These are phyloP conservation scores for Myxozyma udenii DNA, from an alignment of 805 yeast genomes.

Conservation along the genomic window DNA sequence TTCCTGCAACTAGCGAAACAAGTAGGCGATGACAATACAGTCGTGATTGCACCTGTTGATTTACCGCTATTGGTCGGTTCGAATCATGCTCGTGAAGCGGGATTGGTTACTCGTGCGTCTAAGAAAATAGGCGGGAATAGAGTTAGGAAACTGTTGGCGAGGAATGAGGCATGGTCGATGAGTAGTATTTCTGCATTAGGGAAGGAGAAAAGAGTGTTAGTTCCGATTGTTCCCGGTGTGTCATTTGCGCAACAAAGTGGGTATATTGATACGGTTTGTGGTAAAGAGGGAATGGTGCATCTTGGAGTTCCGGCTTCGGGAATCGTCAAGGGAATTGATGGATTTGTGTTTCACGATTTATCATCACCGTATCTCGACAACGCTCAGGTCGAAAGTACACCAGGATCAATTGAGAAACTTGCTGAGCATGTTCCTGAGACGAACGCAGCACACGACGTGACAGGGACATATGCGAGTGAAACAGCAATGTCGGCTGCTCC, in stretches of 20 bases:
- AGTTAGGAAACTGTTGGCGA: slow-evolving; percentile 38
- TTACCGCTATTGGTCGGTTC: slow-evolving; percentile 21
- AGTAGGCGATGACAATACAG: slow-evolving; percentile 34
- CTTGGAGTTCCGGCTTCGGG: not conserved
- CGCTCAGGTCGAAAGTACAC: not conserved
- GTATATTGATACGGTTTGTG: slow-evolving; percentile 28
- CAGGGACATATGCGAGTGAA: slow-evolving; percentile 9
- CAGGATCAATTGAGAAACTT: not conserved
- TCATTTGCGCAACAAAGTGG: slow-evolving; percentile 25
- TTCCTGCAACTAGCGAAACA: slow-evolving; percentile 29
- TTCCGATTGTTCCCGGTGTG: slow-evolving; percentile 38
- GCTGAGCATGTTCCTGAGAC: slow-evolving; percentile 3
- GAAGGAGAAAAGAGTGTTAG: slow-evolving; percentile 30
- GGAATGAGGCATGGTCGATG: slow-evolving; percentile 39
- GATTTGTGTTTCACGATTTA: slow-evolving; percentile 24
- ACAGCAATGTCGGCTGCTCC: slow-evolving; percentile 12
- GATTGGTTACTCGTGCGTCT: slow-evolving; percentile 6
- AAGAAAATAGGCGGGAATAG: slow-evolving; percentile 39
- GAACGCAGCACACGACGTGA: slow-evolving; percentile 1
- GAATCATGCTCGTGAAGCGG: not conserved
- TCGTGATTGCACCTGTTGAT: slow-evolving; percentile 38
- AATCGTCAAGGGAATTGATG: slow-evolving; percentile 12
- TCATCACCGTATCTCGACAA: slow-evolving; percentile 10
- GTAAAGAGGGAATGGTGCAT: slow-evolving; percentile 18
- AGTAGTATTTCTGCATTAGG: slow-evolving; percentile 23